Conservation (phyloP, 306 rosid genomes). For the Astragalus glycyphyllos region DNA sequence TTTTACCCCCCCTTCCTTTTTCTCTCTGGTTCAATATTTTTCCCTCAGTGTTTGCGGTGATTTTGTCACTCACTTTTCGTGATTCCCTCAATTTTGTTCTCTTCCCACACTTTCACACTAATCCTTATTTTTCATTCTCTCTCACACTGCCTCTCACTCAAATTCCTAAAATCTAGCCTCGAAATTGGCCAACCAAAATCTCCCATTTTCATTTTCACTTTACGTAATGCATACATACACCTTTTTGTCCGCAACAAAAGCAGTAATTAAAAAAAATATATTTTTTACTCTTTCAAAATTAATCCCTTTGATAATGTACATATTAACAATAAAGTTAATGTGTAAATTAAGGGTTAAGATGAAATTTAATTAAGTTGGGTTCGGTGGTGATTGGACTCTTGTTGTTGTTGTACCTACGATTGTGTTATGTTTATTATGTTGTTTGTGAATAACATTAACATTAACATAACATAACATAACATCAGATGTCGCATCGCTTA, state of each 20-base stretch:
- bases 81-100: constrained; percentile 42
- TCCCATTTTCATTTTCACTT: constrained; percentile 40
- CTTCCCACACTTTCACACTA: neutral
- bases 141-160: constrained; percentile 21
- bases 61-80: constrained; percentile 40
- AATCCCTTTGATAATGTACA: no score
- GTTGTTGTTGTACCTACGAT: constrained; percentile 42
- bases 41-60: constrained; percentile 33
- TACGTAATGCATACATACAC: constrained; percentile 25
- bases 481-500: constrained; percentile 56
- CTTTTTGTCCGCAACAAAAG: constrained; percentile 32
- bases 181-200: constrained; percentile 30
- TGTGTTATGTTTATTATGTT: constrained; percentile 24
- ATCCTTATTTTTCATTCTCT: neutral
- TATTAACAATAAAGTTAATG: neutral
- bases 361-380: constrained; percentile 36
- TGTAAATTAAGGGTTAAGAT: constrained; percentile 1
- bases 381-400: constrained; percentile 50
- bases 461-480: constrained; percentile 41
- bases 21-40: neutral
- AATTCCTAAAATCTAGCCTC: constrained; percentile 43
- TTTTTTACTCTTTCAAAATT: neutral
- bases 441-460: constrained; percentile 43
- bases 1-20: neutral
- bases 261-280: neutral